phyloP scores from a whole-genome alignment of 805 yeast genomes.

The Phaffomyces thermotolerans region DNA sequence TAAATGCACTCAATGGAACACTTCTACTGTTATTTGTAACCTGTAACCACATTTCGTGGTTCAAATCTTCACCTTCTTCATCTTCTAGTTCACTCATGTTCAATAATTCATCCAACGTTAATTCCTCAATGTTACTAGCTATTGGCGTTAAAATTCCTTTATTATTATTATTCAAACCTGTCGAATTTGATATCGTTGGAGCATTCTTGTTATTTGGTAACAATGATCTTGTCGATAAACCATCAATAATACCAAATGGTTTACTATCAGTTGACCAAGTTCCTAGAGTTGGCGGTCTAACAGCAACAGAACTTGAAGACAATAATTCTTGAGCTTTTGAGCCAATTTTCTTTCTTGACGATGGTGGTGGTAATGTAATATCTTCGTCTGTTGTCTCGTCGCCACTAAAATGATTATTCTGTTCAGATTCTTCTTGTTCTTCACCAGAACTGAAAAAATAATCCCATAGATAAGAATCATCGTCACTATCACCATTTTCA shows the following conservation, averaged over 20 bases:
- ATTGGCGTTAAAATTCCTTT: slow-evolving; percentile 15
- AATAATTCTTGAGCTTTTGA: slow-evolving; percentile 85
- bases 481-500: slow-evolving; percentile 28
- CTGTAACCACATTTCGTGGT: slow-evolving; percentile 31
- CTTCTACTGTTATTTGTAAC: slow-evolving; percentile 35
- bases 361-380: slow-evolving; percentile 66
- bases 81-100: slow-evolving; percentile 86
- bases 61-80: slow-evolving; percentile 40
- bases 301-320: slow-evolving; percentile 77
- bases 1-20: slow-evolving; percentile 83
- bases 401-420: slow-evolving; percentile 29
- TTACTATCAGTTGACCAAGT: slow-evolving; percentile 82
- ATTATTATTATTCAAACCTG: not conserved
- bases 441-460: slow-evolving; percentile 52
- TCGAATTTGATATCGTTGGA: too few relatives aligned
- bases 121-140: slow-evolving; percentile 30
- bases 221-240: slow-evolving; percentile 80
- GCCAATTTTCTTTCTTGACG: slow-evolving; percentile 53
- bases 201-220: slow-evolving; percentile 31
- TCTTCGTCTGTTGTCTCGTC: slow-evolving; percentile 97
- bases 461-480: slow-evolving; percentile 68
- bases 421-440: slow-evolving; percentile 23
- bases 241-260: slow-evolving; percentile 93
- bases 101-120: slow-evolving; percentile 71
- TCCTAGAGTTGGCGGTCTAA: slow-evolving; percentile 87